Percentiles rank a stretch among this genome's conserved stretches.
These are phyloP conservation scores for Chlamydomonas reinhardtii DNA, from an alignment of 163 green algal genomes.

Conservation along the genomic window DNA sequence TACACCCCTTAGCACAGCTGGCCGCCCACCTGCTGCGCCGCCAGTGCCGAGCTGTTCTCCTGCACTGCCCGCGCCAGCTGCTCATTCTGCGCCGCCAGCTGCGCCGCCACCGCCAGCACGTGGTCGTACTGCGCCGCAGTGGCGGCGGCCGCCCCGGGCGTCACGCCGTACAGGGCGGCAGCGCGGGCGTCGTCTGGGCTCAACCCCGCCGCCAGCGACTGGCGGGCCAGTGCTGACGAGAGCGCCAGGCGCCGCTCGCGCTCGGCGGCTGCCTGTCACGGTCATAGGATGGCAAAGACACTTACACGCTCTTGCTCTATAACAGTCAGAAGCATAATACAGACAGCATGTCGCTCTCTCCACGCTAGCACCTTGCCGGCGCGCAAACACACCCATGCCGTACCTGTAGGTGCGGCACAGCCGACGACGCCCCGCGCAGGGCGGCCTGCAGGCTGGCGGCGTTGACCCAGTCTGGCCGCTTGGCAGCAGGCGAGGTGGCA, in stretches of 20 bases:
- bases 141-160: neutral
- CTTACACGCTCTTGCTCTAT: too few species aligned
- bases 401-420: slow-evolving; percentile 47
- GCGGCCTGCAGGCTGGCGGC: slow-evolving; percentile 42
- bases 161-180: slow-evolving; percentile 8
- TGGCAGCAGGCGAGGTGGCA: neutral
- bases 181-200: slow-evolving; percentile 18
- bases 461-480: slow-evolving; percentile 47
- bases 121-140: slow-evolving; percentile 43
- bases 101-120: slow-evolving; percentile 46
- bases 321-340: too few species aligned
- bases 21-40: slow-evolving; percentile 36
- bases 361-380: too few species aligned
- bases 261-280: slow-evolving; percentile 31
- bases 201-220: slow-evolving; percentile 45
- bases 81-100: slow-evolving; percentile 52
- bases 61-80: slow-evolving; percentile 44
- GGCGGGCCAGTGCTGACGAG: slow-evolving; percentile 38
- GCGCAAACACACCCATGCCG: neutral
- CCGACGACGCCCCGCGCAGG: slow-evolving; percentile 16
- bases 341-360: too few species aligned
- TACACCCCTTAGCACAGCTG: neutral
- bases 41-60: slow-evolving; percentile 27
- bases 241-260: slow-evolving; percentile 49
- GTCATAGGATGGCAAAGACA: neutral